Conservation (phyloP, 2,329 filamentous ascomycete genomes). For the Zymoseptoria pseudotritici region DNA sequence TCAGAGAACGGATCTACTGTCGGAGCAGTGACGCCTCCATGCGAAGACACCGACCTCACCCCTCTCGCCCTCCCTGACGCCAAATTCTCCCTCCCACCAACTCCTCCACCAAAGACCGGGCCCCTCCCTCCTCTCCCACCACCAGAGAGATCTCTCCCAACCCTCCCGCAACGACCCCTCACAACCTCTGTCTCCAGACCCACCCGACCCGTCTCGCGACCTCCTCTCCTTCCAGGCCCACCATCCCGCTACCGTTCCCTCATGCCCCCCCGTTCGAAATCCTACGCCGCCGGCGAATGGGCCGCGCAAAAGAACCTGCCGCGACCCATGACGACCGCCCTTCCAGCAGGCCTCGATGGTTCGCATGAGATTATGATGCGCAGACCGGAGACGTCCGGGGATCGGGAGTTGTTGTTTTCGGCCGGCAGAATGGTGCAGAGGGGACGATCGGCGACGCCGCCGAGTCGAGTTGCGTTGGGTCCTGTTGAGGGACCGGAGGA, state of each 20-base stretch:
- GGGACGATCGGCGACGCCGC: constrained; percentile 8
- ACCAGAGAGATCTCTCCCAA: not conserved
- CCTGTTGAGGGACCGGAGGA: not conserved
- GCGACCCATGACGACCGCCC: not conserved
- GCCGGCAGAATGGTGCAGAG: constrained; percentile 22
- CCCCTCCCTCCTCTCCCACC: not conserved
- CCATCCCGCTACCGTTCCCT: not conserved
- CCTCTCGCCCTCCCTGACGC: not conserved
- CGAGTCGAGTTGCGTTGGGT: not conserved
- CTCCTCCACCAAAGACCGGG: not conserved
- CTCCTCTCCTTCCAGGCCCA: not conserved
- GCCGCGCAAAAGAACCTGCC: constrained; percentile 1
- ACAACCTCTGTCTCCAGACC: not conserved
- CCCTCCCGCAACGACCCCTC: not conserved
- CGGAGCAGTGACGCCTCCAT: not conserved
- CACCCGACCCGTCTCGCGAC: not conserved
- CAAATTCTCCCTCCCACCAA: not conserved
- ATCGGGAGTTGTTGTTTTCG: constrained; percentile 20
- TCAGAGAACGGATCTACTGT: not conserved
- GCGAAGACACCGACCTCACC: not conserved
- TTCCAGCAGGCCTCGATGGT: not conserved
- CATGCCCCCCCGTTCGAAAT: not conserved
- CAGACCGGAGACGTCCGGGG: constrained; percentile 17
- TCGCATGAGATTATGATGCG: constrained; percentile 10
- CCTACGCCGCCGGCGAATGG: not conserved